phyloP scores from a whole-genome alignment of 2,329 filamentous ascomycete species.

The Immersiporthe knoxdaviesiana region DNA sequence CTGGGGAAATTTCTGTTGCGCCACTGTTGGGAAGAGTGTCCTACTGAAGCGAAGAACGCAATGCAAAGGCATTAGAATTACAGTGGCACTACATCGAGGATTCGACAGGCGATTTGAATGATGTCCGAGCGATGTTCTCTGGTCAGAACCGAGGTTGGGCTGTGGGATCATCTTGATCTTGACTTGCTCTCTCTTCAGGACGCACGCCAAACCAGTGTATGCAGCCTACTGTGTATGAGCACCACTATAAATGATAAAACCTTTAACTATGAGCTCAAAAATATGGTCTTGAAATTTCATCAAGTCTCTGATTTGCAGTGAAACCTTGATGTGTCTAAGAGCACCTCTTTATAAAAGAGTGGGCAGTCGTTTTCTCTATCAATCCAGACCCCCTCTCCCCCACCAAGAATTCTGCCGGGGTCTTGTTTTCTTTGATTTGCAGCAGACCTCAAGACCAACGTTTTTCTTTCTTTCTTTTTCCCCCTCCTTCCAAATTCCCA shows the following conservation, averaged over 20 bases:
- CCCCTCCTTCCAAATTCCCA: background rate
- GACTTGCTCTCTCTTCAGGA: background rate
- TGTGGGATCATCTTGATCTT: background rate
- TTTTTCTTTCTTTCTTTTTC: background rate
- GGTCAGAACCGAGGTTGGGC: background rate
- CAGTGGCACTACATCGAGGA: background rate
- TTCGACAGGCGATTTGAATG: background rate
- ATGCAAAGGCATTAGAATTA: background rate
- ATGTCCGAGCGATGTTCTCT: background rate
- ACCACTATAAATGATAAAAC: background rate
- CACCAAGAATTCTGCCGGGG: constrained; percentile 18
- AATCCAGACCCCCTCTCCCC: constrained; percentile 22
- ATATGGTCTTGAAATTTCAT: background rate
- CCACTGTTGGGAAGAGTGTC: background rate
- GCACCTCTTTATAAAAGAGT: background rate
- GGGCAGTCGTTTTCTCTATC: background rate
- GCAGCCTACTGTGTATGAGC: background rate
- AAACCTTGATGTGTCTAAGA: background rate
- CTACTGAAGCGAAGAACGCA: background rate
- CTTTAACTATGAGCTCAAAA: background rate
- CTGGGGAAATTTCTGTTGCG: background rate
- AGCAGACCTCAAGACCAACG: background rate
- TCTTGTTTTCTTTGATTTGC: constrained; percentile 8
- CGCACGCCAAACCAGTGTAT: background rate
- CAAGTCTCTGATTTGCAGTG: background rate